Percentiles rank a stretch among this genome's conserved stretches.
These are phyloP conservation scores for Fistulifera pelliculosa DNA, from an alignment of 108 stramenopile species.

Conservation along the genomic window DNA sequence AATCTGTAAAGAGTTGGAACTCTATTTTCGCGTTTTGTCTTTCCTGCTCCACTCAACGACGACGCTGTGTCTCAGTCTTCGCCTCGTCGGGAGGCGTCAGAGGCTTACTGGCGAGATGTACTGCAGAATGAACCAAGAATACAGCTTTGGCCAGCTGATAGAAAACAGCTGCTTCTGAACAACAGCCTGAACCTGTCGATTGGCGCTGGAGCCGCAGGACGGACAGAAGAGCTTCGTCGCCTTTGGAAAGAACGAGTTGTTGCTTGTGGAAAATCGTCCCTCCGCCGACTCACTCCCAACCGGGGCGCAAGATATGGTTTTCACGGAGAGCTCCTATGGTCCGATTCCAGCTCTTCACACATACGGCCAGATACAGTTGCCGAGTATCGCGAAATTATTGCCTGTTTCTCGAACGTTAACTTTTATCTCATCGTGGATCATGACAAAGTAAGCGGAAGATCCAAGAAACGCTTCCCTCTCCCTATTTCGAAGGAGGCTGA, in stretches of 20 bases:
- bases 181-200: no score
- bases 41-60: constrained; percentile 14
- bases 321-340: constrained; percentile 52
- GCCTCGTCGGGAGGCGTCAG: constrained; percentile 7
- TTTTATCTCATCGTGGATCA: constrained; percentile 63
- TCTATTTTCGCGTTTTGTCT: constrained; percentile 65
- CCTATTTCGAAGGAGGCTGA: constrained; percentile 41
- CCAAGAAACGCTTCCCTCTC: constrained; percentile 37
- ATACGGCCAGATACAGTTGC: constrained; percentile 28
- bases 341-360: constrained; percentile 10
- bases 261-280: constrained; percentile 62
- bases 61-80: neutral
- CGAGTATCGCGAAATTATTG: constrained; percentile 50
- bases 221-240: constrained; percentile 48
- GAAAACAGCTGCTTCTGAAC: constrained; percentile 7
- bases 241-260: constrained; percentile 71
- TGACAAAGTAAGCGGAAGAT: constrained; percentile 30
- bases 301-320: constrained; percentile 45
- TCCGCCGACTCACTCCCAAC: constrained; percentile 43
- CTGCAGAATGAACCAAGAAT: constrained; percentile 23
- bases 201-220: neutral
- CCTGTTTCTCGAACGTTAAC: constrained; percentile 51
- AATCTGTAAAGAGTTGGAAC: constrained; percentile 47
- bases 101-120: constrained; percentile 22
- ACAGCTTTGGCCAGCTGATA: constrained; percentile 36